phyloP scores from a whole-genome alignment of 257 asterid species.

The Solanum peruvianum region DNA sequence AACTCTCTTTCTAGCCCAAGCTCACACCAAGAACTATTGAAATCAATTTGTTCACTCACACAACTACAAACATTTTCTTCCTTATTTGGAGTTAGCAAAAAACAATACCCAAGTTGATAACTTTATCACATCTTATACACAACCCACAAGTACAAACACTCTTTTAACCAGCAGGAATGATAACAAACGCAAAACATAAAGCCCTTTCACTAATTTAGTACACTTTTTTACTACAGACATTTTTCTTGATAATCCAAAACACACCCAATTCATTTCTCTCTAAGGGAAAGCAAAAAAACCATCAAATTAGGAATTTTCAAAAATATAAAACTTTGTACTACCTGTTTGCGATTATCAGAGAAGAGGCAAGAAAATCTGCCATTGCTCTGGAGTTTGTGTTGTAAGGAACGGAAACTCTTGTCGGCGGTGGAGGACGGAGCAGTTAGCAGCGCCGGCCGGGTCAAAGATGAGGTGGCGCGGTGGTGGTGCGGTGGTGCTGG shows the following conservation, averaged over 20 bases:
- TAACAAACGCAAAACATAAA: neutral
- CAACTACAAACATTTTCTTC: neutral
- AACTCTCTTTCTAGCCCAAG: neutral
- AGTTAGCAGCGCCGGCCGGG: neutral
- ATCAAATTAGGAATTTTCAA: neutral
- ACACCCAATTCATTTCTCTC: neutral
- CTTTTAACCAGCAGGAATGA: neutral
- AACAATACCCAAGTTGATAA: neutral
- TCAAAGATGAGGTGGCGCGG: constrained; percentile 3
- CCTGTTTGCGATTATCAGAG: constrained; percentile 65
- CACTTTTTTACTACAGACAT: neutral
- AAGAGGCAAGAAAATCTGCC: constrained; percentile 63
- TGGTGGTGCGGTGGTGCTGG: constrained; percentile 12
- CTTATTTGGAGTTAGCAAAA: neutral
- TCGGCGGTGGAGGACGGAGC: neutral
- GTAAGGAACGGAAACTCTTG: constrained; percentile 29
- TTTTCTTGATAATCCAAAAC: neutral
- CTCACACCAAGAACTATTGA: neutral
- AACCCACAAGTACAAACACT: neutral
- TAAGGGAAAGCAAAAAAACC: neutral
- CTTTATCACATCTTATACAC: neutral
- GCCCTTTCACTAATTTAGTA: neutral
- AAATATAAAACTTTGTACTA: constrained; percentile 4
- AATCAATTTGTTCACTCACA: neutral
- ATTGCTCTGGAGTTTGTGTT: constrained; percentile 29